A percentile compares a stretch with the other conserved stretches of the same genome.
These are phyloP conservation scores for Urostyla sp. DNA, from an alignment of 73 alveolate species.

Conservation along the genomic window DNA sequence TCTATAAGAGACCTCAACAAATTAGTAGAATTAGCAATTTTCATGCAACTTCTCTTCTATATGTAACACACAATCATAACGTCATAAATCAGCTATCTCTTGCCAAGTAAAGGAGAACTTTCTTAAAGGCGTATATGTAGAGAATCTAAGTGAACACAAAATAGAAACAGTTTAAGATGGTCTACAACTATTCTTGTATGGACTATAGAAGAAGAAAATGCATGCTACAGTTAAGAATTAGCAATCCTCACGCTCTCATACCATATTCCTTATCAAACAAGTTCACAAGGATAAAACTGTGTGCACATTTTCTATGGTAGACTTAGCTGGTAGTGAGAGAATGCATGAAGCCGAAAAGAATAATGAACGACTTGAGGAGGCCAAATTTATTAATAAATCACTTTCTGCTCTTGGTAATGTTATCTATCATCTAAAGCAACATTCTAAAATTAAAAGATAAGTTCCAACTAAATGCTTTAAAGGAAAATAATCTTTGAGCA, in stretches of 20 bases:
- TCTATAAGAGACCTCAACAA: background rate
- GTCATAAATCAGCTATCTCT: too few species aligned
- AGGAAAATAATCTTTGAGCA: background rate
- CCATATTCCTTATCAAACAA: slow-evolving; percentile 30
- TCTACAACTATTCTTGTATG: slow-evolving; percentile 10
- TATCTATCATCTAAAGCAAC: slow-evolving; percentile 74
- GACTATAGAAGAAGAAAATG: slow-evolving; percentile 36
- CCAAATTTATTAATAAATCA: slow-evolving; percentile 83
- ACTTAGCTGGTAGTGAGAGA: slow-evolving; percentile 91
- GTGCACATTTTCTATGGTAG: slow-evolving; percentile 78
- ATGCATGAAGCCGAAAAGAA: slow-evolving; percentile 66
- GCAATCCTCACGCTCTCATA: slow-evolving; percentile 50
- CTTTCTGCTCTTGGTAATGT: slow-evolving; percentile 88
- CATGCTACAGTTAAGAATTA: slow-evolving; percentile 52
- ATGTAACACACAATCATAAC: too few species aligned
- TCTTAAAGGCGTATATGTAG: slow-evolving; percentile 40
- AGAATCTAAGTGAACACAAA: slow-evolving; percentile 34
- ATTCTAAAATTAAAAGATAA: slow-evolving; percentile 54
- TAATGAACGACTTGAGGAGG: slow-evolving; percentile 83
- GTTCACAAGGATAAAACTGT: background rate
- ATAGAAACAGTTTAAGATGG: slow-evolving; percentile 26
- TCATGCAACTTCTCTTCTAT: too few species aligned
- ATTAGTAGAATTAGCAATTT: background rate
- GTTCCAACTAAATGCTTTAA: background rate
- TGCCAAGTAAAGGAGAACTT: slow-evolving; percentile 13